A percentile compares a stretch with the other conserved stretches of the same genome.
Conservation (phyloP, 768 basidiomycete genomes). For the Suillus americanus region DNA sequence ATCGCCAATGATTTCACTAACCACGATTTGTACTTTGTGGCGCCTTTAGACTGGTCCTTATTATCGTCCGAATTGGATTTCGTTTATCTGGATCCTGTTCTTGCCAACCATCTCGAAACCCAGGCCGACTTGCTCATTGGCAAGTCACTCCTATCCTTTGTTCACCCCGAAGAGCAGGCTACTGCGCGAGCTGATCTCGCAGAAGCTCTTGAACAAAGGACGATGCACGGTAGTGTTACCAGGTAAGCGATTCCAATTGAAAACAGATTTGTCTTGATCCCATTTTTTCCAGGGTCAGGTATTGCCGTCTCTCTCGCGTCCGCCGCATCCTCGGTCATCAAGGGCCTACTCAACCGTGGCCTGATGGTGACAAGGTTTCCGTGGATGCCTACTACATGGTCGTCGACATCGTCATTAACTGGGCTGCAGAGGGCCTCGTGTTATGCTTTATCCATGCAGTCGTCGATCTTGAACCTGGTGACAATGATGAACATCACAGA, state of each 20-base stretch:
- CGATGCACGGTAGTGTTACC: constrained; percentile 82
- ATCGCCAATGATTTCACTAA: constrained; percentile 18
- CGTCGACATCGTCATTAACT: constrained; percentile 87
- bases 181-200: constrained; percentile 75
- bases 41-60: constrained; percentile 70
- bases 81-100: constrained; percentile 82
- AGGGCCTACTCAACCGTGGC: constrained; percentile 54
- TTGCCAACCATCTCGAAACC: constrained; percentile 66
- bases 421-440: constrained; percentile 83
- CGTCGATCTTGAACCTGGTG: constrained; percentile 63
- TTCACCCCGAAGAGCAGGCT: constrained; percentile 82
- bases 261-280: constrained; percentile 16
- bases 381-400: constrained; percentile 79
- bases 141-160: constrained; percentile 70
- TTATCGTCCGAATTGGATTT: constrained; percentile 75
- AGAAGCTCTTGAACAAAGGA: constrained; percentile 69
- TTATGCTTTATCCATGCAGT: constrained; percentile 88
- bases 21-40: constrained; percentile 8
- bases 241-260: constrained; percentile 40
- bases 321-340: constrained; percentile 71
- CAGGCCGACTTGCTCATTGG: constrained; percentile 71
- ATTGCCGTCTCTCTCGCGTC: constrained; percentile 71
- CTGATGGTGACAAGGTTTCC: constrained; percentile 66
- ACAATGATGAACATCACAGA: constrained; percentile 76
- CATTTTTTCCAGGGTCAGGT: constrained; percentile 60